phyloP scores from a whole-genome alignment of 1,284 basidiomycete species.

The Rhodotorula sp. region DNA sequence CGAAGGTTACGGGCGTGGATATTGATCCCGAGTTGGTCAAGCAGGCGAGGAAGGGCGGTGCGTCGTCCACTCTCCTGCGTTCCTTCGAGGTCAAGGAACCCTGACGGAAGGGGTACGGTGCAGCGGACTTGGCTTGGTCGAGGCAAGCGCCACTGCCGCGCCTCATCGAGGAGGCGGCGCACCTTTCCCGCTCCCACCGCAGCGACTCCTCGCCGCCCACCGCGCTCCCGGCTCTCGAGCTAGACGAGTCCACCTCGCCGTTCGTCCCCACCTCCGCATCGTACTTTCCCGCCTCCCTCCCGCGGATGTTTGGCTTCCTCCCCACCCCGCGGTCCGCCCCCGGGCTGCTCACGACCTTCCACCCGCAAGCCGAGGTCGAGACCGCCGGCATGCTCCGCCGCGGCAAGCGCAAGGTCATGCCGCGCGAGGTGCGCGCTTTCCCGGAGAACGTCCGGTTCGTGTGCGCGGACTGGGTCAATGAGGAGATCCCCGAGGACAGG shows the following conservation, averaged over 20 bases:
- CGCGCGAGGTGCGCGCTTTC: conserved; percentile 54
- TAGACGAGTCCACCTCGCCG: not conserved
- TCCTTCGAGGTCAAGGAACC: not conserved
- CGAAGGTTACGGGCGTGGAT: conserved; percentile 72
- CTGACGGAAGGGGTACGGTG: not conserved
- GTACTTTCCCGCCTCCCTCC: conserved; percentile 72
- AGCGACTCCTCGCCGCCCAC: not conserved
- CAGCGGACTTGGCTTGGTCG: conserved; percentile 44
- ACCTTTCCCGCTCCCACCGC: conserved; percentile 40
- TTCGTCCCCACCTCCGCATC: not conserved
- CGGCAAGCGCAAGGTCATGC: conserved; percentile 34
- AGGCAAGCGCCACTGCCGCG: conserved; percentile 34
- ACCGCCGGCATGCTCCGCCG: conserved; percentile 10
- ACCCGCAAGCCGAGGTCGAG: conserved; percentile 44
- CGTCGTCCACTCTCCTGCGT: conserved; percentile 1
- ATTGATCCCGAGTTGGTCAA: conserved; percentile 71
- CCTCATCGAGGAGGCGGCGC: conserved; percentile 56
- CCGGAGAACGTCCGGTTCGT: conserved; percentile 74
- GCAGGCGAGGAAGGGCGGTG: conserved; percentile 63
- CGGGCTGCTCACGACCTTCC: conserved; percentile 46
- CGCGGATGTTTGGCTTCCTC: conserved; percentile 69
- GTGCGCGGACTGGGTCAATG: conserved; percentile 67
- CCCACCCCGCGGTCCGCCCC: conserved; percentile 58
- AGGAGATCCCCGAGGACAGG: conserved; percentile 60
- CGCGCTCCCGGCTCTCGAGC: not conserved